These are phyloP conservation scores for Simmondsia chinensis DNA, from an alignment of 148 eudicot genomes.

Conservation along the genomic window DNA sequence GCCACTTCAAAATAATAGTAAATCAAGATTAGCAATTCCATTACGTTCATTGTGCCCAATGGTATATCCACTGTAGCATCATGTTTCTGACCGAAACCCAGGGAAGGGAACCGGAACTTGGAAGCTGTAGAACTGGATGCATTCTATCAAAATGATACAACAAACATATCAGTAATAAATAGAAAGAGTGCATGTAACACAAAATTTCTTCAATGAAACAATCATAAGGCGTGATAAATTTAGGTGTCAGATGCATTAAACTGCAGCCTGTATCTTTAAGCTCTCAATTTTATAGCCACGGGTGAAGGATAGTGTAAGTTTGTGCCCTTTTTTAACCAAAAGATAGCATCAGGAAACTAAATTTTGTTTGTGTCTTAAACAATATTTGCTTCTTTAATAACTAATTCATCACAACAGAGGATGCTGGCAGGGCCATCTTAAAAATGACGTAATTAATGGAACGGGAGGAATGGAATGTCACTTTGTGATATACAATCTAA, in stretches of 20 bases:
- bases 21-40: slow-evolving; percentile 1
- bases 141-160: slow-evolving; percentile 39
- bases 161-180: not conserved
- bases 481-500: too few relatives aligned
- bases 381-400: too few relatives aligned
- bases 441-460: too few relatives aligned
- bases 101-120: slow-evolving; percentile 65
- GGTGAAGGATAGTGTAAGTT: too few relatives aligned
- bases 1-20: slow-evolving; percentile 1
- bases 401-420: too few relatives aligned
- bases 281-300: too few relatives aligned
- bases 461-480: too few relatives aligned
- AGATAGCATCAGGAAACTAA: too few relatives aligned
- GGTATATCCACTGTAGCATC: slow-evolving; percentile 95
- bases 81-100: slow-evolving; percentile 94
- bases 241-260: not conserved
- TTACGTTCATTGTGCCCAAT: slow-evolving; percentile 72
- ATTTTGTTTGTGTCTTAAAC: too few relatives aligned
- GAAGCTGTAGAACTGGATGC: slow-evolving; percentile 59
- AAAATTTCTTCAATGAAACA: not conserved
- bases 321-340: too few relatives aligned
- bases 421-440: too few relatives aligned
- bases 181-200: not conserved
- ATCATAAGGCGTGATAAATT: not conserved
- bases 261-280: too few relatives aligned